Conservation (phyloP, 139 green algal species). For the Nannochloris sp. region DNA sequence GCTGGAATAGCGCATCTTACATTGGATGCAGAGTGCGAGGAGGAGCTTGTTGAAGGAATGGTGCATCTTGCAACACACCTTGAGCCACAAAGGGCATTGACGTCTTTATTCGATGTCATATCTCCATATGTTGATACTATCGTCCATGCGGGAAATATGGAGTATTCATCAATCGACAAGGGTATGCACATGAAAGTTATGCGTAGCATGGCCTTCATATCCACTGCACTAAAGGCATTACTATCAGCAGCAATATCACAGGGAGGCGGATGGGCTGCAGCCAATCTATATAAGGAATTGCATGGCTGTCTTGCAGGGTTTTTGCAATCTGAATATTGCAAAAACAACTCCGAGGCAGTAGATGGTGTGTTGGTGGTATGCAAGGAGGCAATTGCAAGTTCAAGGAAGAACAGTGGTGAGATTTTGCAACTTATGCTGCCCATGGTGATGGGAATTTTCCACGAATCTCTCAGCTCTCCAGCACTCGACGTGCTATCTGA, state of each 20-base stretch:
- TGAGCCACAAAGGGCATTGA: neutral
- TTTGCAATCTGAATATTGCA: conserved; percentile 23
- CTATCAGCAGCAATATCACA: no score
- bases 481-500: conserved; percentile 43
- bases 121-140: neutral
- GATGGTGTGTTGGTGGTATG: conserved; percentile 43
- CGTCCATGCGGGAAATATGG: neutral
- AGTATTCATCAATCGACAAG: no score
- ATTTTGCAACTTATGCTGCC: conserved; percentile 42
- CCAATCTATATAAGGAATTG: no score
- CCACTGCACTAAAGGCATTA: no score
- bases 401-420: conserved; percentile 15
- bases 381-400: conserved; percentile 24
- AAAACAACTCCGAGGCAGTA: conserved; percentile 21
- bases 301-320: conserved; percentile 28
- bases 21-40: neutral
- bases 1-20: neutral
- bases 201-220: no score
- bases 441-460: conserved; percentile 23
- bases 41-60: neutral
- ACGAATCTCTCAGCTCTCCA: conserved; percentile 15
- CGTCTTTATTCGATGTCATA: neutral
- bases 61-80: neutral
- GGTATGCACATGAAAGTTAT: no score
- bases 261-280: no score